phyloP scores from a whole-genome alignment of 2,329 filamentous ascomycete genomes.

The Anthostomella pinea region DNA sequence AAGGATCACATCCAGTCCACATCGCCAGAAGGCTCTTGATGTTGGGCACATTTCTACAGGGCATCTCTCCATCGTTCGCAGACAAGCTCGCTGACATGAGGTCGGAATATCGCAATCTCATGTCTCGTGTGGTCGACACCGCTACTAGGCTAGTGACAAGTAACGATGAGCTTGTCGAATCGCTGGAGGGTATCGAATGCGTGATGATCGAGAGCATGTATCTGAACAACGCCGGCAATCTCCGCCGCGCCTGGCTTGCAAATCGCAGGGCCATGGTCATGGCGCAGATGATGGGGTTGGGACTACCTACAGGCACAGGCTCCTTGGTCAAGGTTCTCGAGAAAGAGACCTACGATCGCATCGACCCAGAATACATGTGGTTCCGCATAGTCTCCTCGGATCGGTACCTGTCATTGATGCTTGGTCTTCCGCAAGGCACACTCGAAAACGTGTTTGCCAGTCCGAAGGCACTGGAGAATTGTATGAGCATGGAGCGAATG shows the following conservation, averaged over 20 bases:
- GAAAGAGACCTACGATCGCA: slow-evolving; percentile 22
- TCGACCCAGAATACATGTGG: slow-evolving; percentile 41
- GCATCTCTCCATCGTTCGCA: slow-evolving; percentile 13
- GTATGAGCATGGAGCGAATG: no score
- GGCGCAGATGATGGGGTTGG: slow-evolving; percentile 10
- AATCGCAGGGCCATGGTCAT: slow-evolving; percentile 37
- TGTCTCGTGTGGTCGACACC: slow-evolving; percentile 21
- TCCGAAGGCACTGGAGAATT: no score
- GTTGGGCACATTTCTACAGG: slow-evolving; percentile 37
- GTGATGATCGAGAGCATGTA: slow-evolving; percentile 44
- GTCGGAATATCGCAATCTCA: slow-evolving; percentile 4
- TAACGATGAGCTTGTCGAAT: slow-evolving; percentile 43
- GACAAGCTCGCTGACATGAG: neutral
- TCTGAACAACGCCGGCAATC: slow-evolving; percentile 42
- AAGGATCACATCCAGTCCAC: slow-evolving; percentile 34
- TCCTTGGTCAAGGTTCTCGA: neutral
- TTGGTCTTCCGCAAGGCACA: slow-evolving; percentile 42
- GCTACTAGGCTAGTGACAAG: slow-evolving; percentile 36
- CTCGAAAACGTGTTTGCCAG: no score
- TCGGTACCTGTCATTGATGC: slow-evolving; percentile 44
- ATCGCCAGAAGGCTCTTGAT: slow-evolving; percentile 41
- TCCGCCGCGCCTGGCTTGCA: slow-evolving; percentile 43
- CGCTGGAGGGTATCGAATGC: slow-evolving; percentile 47
- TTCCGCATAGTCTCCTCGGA: slow-evolving; percentile 43
- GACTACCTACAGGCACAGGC: slow-evolving; percentile 1